Evolutionary conservation across 768 basidiomycete genomes (phyloP), one percentile per base, ranked within the genome.

Genomic region (Boletus reticuloceps): DNA sequence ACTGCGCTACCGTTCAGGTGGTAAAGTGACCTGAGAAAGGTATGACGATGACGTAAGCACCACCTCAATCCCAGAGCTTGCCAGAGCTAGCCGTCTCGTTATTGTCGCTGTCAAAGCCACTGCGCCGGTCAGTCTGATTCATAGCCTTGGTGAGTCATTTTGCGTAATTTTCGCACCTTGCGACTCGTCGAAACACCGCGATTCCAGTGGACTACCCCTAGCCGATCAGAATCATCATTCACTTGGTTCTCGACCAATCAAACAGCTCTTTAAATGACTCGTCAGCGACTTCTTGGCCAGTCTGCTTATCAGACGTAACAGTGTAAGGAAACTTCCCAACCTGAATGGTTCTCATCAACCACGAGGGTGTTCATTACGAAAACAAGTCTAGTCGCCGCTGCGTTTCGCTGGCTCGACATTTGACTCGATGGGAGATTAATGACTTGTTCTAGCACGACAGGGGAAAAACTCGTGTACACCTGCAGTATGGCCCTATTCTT

Each of bases 11-110:
- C 32, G 62, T 60, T 53, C 54, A 29, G 44, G 49, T 48, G 44
- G 54, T 57, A 47, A 37, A 42, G 53, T 41, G 49, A 60, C 52
- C 51, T 50, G 59, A 56, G 57, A 59, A 62, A 55, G 46, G 47
- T 61, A 61, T 47, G 31, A 36, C 2, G 52, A 58, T 70, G 55
- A 68, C 48, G 51, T 69, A 68, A 68, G 57, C 65, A 46, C 5
- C 25, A 62, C 63, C 53, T 56, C 62, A n/a, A 50, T 54, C 29
- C 49, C 58, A 50, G 64, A 57, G 64, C 50, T 19, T 9, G 48
- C 55, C 43, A 17, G 37, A 34, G 55, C 50, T 22, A 39, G 50
- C 42, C 11, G 17, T 29, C 19, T 32, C 32, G n/a, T 40, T 61
- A 47, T 53, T 31, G 50, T 51, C 41, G 16, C 56, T n/a, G 58